Percentiles rank a stretch among this genome's conserved stretches.
These are phyloP conservation scores for Salix udensis DNA, from an alignment of 345 rosid species.

Conservation along the genomic window DNA sequence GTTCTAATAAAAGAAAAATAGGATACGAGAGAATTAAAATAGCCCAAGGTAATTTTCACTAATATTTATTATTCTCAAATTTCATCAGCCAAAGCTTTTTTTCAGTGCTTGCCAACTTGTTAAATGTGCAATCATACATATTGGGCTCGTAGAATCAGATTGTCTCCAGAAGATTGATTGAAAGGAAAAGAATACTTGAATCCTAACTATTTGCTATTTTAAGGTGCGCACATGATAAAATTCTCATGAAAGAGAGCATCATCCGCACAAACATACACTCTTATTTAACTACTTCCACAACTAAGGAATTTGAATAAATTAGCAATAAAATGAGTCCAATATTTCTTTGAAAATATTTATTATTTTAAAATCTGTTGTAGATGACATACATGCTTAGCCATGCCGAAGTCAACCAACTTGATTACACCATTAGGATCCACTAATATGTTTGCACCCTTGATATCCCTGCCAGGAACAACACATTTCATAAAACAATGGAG, in stretches of 20 bases:
- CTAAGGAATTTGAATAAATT: neutral
- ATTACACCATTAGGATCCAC: conserved; percentile 94
- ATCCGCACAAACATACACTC: neutral
- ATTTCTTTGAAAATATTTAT: neutral
- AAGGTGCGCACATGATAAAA: neutral
- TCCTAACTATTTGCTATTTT: neutral
- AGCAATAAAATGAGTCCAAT: neutral
- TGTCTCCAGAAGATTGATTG: neutral
- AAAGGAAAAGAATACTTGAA: neutral
- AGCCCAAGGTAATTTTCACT: too few relatives aligned
- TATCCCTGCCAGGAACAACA: conserved; percentile 57
- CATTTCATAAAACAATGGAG: conserved; percentile 3
- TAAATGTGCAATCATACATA: neutral
- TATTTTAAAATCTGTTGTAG: neutral
- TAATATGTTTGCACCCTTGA: conserved; percentile 94
- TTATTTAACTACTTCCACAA: neutral
- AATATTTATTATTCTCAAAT: neutral
- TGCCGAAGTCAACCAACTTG: conserved; percentile 95
- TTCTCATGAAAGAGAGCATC: neutral
- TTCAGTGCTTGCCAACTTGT: neutral
- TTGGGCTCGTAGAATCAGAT: neutral
- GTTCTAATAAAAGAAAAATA: too few relatives aligned
- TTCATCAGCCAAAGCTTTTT: neutral
- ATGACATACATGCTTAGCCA: conserved; percentile 87
- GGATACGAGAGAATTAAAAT: too few relatives aligned